phyloP scores from a whole-genome alignment of 2,329 filamentous ascomycete species.

The Epichloe typhina region DNA sequence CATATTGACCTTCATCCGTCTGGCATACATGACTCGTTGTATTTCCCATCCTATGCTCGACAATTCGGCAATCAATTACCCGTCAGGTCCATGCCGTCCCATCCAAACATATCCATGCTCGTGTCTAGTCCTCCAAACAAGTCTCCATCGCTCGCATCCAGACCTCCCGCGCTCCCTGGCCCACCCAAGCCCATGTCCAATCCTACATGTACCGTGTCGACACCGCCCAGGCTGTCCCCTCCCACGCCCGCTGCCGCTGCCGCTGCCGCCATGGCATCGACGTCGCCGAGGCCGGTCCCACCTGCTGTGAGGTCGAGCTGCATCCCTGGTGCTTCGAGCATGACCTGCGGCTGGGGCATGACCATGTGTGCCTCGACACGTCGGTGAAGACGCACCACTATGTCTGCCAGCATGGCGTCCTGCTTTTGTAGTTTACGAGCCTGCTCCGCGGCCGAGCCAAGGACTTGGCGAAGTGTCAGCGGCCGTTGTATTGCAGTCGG shows the following conservation, averaged over 20 bases:
- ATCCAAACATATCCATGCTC: slow-evolving; percentile 31
- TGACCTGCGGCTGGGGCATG: slow-evolving; percentile 24
- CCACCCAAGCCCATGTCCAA: slow-evolving; percentile 33
- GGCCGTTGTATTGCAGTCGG: slow-evolving; percentile 28
- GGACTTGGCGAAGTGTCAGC: slow-evolving; percentile 45
- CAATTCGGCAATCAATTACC: neutral
- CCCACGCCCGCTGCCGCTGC: slow-evolving; percentile 24
- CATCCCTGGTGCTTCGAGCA: slow-evolving; percentile 30
- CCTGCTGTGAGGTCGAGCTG: slow-evolving; percentile 26
- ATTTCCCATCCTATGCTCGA: too few species aligned
- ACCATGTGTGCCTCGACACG: slow-evolving; percentile 53
- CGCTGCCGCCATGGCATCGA: slow-evolving; percentile 30
- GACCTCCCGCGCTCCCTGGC: slow-evolving; percentile 17
- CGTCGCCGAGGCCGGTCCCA: slow-evolving; percentile 25
- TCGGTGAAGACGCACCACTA: slow-evolving; percentile 47
- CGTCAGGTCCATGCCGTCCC: slow-evolving; percentile 22
- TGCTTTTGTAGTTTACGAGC: slow-evolving; percentile 42
- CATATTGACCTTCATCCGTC: too few species aligned
- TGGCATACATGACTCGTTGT: too few species aligned
- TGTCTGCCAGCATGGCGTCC: slow-evolving; percentile 46
- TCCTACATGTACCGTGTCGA: slow-evolving; percentile 23
- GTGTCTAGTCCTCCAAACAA: slow-evolving; percentile 26
- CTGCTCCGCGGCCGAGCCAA: slow-evolving; percentile 44
- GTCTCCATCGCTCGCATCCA: slow-evolving; percentile 24
- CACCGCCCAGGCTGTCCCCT: slow-evolving; percentile 24